Evolutionary conservation across 2,329 filamentous ascomycete genomes (phyloP), one percentile per base, ranked within the genome.

Genomic region (Alternaria tenuissima): DNA sequence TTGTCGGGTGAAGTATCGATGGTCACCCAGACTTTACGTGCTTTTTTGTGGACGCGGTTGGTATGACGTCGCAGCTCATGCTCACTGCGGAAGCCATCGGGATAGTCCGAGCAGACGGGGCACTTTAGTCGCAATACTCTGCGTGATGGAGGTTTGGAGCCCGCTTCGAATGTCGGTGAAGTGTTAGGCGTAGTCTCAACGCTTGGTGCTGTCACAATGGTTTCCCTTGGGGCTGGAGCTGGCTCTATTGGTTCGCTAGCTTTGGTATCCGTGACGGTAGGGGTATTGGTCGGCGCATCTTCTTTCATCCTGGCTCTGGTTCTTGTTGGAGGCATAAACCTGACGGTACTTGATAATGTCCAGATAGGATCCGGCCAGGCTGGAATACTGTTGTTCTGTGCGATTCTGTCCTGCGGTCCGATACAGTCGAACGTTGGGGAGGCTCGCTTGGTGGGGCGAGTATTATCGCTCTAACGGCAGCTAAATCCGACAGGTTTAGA

Each of bases 81-180:
- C 47, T 94, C 91, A 56, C 93, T 93, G 44, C 93, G 88, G 80
- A 96, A 96, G 55, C 92, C 92, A 24, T 91, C 87, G 1, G 89
- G 89, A 64, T 92, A 87, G 57, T 92, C 89, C 52, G 85, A 85
- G 79, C 93, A 96, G 54, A 86, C 80, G 1, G 81, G 76, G 76
- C 93, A 96, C 64, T 76, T 77, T 39, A 78, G 62, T 26, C 76
- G 75, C 57, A 76, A 46, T 34, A 77, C 70, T 66, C 67, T 75
- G 56, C 76, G 68, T 18, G 74, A 69, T 16, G 71, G 67, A 20
- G 73, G 68, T 61, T 76, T 78, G 26, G 69, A 67, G 26, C 67
- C 60, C 9, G 59, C 52, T 30, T 70, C 67, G 57, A 75, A 75
- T 34, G 74, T 76, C 5, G 75, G 75, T 46, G 75, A 76, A 9